Percentiles rank a stretch among this genome's conserved stretches.
Conservation (phyloP, 768 basidiomycete genomes). For the Phlegmacium glaucopus region DNA sequence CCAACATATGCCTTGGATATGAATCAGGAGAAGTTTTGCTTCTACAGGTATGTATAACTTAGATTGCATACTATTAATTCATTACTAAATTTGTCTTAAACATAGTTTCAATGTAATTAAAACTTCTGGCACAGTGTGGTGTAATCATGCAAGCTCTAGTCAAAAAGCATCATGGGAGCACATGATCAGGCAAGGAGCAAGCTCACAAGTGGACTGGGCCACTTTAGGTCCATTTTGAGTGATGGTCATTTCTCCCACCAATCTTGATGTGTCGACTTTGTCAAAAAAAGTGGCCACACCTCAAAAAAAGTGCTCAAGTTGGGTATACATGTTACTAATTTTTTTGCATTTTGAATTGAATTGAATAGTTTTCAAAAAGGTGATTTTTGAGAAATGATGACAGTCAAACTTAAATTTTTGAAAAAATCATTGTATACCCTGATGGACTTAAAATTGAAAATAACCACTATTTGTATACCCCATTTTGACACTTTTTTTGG, state of each 20-base stretch:
- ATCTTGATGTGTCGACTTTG: not conserved
- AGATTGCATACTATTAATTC: no score
- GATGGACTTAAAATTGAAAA: no score
- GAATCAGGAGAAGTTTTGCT: no score
- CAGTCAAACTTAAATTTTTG: no score
- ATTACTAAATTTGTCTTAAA: no score
- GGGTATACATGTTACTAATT: not conserved
- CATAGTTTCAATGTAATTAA: no score
- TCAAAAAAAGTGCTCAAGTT: not conserved
- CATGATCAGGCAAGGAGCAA: not conserved
- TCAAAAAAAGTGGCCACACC: conserved; percentile 3
- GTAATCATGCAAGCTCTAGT: not conserved
- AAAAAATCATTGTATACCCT: no score
- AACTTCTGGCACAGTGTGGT: no score
- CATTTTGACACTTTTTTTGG: no score
- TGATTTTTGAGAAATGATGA: not conserved
- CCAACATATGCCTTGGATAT: no score
- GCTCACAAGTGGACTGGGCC: conserved; percentile 3
- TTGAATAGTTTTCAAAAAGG: not conserved
- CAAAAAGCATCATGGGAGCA: not conserved
- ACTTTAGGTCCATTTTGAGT: conserved; percentile 1
- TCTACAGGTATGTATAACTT: no score
- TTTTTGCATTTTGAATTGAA: not conserved
- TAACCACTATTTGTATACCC: no score
- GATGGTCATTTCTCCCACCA: conserved; percentile 1